phyloP scores from a whole-genome alignment of 805 yeast species.

The Debaryomyces castellii region DNA sequence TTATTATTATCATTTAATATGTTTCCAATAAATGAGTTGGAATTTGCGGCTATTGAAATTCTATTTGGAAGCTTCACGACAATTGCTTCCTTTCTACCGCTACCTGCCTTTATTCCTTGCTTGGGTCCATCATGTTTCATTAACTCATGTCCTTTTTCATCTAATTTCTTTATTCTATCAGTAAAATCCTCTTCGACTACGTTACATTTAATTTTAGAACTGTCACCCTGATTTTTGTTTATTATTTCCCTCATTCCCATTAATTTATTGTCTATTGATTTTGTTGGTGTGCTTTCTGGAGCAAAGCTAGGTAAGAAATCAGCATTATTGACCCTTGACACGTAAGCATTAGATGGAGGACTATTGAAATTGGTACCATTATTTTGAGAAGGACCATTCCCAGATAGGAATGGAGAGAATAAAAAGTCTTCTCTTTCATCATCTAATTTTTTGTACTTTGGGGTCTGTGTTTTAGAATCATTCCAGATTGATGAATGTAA shows the following conservation, averaged over 20 bases:
- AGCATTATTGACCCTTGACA: slow-evolving; percentile 16
- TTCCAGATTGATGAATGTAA: slow-evolving; percentile 6
- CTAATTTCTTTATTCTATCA: slow-evolving; percentile 1
- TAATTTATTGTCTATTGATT: neutral
- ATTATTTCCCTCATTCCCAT: neutral
- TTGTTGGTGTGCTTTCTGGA: neutral
- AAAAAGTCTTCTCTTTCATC: neutral
- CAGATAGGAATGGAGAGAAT: slow-evolving; percentile 6
- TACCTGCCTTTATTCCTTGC: neutral
- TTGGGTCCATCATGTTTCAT: neutral
- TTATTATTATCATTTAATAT: neutral
- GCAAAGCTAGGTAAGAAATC: slow-evolving; percentile 14
- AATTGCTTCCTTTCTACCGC: neutral
- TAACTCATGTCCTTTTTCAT: neutral
- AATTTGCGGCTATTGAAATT: neutral
- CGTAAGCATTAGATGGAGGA: too few species aligned
- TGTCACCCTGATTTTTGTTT: neutral
- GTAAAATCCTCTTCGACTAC: neutral
- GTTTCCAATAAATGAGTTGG: neutral
- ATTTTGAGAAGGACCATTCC: neutral
- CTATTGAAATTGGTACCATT: neutral
- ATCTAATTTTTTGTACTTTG: slow-evolving; percentile 2
- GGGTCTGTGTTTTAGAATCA: slow-evolving; percentile 1
- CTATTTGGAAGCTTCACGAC: slow-evolving; percentile 8
- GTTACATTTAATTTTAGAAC: neutral